Conservation (phyloP, 2,329 filamentous ascomycete species). For the Nectriaceae sp. region DNA sequence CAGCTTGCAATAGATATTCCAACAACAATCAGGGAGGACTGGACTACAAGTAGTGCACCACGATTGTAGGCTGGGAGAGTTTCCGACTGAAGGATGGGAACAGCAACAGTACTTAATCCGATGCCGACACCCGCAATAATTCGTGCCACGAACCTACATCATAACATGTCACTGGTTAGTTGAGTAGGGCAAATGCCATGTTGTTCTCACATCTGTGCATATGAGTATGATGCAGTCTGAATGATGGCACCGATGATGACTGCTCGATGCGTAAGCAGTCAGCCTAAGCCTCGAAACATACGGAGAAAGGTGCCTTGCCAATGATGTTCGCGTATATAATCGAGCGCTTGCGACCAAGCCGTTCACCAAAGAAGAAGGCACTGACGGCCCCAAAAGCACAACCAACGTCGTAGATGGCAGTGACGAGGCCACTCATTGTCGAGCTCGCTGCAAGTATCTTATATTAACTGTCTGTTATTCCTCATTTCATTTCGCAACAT, state of each 20-base stretch:
- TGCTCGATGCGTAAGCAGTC: too few species aligned
- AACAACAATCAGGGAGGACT: constrained; percentile 1
- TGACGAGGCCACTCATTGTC: constrained; percentile 7
- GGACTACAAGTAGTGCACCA: constrained; percentile 3
- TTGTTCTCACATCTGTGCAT: not conserved
- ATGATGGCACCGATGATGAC: constrained; percentile 1
- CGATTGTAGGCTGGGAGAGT: constrained; percentile 10
- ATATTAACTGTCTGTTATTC: too few species aligned
- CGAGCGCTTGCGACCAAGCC: constrained; percentile 5
- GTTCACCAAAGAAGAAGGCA: constrained; percentile 8
- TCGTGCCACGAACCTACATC: constrained; percentile 6
- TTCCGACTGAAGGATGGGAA: constrained; percentile 10
- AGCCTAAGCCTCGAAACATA: too few species aligned
- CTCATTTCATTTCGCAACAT: too few species aligned
- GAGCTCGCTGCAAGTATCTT: constrained; percentile 2
- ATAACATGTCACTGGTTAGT: not conserved
- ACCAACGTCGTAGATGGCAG: constrained; percentile 8
- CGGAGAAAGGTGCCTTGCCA: too few species aligned
- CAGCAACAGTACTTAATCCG: constrained; percentile 8
- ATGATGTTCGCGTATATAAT: constrained; percentile 11
- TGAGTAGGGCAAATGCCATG: too few species aligned
- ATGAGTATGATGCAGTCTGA: constrained; percentile 1
- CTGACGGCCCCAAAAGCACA: constrained; percentile 8
- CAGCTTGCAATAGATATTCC: constrained; percentile 7
- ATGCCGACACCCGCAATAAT: constrained; percentile 9